Conservation (phyloP, 805 yeast species). For the Ogataea ganodermae region DNA sequence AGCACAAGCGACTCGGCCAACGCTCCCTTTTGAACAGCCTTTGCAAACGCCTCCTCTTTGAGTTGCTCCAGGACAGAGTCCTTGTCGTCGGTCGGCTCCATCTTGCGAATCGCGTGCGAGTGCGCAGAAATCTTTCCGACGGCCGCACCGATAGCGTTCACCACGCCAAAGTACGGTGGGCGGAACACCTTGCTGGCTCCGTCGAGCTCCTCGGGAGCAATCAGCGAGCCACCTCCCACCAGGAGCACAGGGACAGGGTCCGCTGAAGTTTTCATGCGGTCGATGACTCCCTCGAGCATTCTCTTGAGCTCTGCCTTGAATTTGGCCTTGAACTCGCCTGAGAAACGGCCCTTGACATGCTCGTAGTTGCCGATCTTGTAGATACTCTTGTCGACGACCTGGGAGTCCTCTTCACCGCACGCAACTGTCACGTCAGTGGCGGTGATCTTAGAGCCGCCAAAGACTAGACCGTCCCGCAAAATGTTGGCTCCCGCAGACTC, state of each 20-base stretch:
- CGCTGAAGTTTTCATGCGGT: constrained; percentile 44
- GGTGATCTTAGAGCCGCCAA: constrained; percentile 44
- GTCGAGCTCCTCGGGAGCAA: constrained; percentile 34
- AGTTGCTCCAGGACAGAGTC: constrained; percentile 22
- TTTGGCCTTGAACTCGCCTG: not conserved
- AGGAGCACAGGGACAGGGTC: constrained; percentile 43
- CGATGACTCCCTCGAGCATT: constrained; percentile 41
- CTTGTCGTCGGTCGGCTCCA: constrained; percentile 19
- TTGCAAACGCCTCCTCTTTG: constrained; percentile 20
- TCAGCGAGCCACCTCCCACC: constrained; percentile 51
- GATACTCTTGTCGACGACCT: constrained; percentile 32
- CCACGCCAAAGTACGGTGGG: constrained; percentile 44
- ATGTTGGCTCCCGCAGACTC: constrained; percentile 48
- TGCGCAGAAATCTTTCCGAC: constrained; percentile 43
- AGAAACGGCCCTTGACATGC: constrained; percentile 7
- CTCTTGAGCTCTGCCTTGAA: constrained; percentile 16
- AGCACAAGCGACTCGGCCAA: constrained; percentile 24
- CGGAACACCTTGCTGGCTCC: constrained; percentile 44
- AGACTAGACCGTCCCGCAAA: constrained; percentile 35
- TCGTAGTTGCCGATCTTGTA: constrained; percentile 30
- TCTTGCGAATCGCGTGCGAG: constrained; percentile 16
- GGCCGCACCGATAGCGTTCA: constrained; percentile 54
- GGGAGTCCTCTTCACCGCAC: constrained; percentile 16
- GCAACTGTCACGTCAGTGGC: constrained; percentile 46
- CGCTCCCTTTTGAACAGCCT: constrained; percentile 31